Evolutionary conservation across 2,329 filamentous ascomycete species (phyloP), one percentile per base, ranked within the genome.

Genomic region (Neofusicoccum umdonicola): DNA sequence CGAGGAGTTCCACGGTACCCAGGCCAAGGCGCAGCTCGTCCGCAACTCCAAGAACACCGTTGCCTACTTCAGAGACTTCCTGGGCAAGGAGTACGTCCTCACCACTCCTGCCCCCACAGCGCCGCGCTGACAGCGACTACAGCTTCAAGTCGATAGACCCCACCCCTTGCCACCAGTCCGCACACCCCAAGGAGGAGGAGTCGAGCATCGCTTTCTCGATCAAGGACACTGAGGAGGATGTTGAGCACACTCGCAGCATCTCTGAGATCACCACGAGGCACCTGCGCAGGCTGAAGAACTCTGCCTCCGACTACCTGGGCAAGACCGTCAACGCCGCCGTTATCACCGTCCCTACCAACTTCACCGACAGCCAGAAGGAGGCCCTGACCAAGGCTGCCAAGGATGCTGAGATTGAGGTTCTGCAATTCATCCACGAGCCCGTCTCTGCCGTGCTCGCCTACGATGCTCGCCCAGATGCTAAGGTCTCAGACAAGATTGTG

Each of bases 131-230:
- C 67, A 47, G 34, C 22, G 67, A n/a, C 66, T 67, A 35, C 68
- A 86, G 83, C 69, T 97, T 96, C 86, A 93, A 96, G 83, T 90
- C 92, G 69, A 96, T 99, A 84, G 95, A 99, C 79, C 92, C 94
- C 68, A 96, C 92, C 62, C 92, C 96, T 78, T 93, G 90, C 85
- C 94, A 98, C 79, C 90, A 92, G 71, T 96, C 93, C 64, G 92
- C 94, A 65, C 95, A 97, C 81, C 93, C 95, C 68, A 81, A 91
- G 77, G 90, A 96, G 69, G 80, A 85, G 70, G 85, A 88, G 67
- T 87, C 87, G 67, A 85, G 86, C 64, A 86, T 97, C 68, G 87
- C 90, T 66, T 98, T 99, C 82, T 87, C 87, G 66, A 87, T 98
- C 73, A 87, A 90, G 77, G 94, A 98, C 78, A 89, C 90, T 77